phyloP scores from a whole-genome alignment of 2,329 filamentous ascomycete species.

The Fonsecaea nubica region DNA sequence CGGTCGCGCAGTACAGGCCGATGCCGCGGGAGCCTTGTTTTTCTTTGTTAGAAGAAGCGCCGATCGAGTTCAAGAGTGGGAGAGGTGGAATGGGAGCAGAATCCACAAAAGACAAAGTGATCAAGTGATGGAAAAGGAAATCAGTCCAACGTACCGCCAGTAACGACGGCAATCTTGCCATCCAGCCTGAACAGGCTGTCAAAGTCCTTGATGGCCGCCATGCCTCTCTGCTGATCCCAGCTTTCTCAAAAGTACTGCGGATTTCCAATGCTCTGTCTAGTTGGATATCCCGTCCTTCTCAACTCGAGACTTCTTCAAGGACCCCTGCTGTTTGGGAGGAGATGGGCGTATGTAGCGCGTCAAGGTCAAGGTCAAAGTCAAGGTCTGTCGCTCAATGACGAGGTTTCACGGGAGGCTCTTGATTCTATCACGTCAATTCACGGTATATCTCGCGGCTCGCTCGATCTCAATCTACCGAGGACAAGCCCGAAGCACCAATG shows the following conservation, averaged over 20 bases:
- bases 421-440: neutral
- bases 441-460: neutral
- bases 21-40: constrained; percentile 43
- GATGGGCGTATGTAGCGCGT: no score
- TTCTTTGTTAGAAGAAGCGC: no score
- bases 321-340: no score
- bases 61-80: neutral
- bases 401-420: no score
- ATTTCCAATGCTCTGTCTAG: no score
- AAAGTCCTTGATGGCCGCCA: constrained; percentile 29
- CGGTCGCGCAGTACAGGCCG: constrained; percentile 31
- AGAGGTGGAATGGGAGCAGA: neutral
- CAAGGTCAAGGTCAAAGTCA: no score
- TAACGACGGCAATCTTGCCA: constrained; percentile 34
- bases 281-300: no score
- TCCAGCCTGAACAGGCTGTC: constrained; percentile 27
- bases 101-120: neutral
- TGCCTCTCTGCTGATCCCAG: neutral
- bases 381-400: no score
- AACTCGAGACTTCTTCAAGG: no score
- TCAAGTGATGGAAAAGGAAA: neutral
- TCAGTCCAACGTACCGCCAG: constrained; percentile 29
- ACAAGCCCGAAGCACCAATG: neutral
- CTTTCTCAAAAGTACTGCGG: no score
- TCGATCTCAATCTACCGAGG: neutral